Evolutionary conservation across 176 grass and related monocot species (phyloP), one percentile per base, ranked within the genome.

Genomic region (Oryza nivara): DNA sequence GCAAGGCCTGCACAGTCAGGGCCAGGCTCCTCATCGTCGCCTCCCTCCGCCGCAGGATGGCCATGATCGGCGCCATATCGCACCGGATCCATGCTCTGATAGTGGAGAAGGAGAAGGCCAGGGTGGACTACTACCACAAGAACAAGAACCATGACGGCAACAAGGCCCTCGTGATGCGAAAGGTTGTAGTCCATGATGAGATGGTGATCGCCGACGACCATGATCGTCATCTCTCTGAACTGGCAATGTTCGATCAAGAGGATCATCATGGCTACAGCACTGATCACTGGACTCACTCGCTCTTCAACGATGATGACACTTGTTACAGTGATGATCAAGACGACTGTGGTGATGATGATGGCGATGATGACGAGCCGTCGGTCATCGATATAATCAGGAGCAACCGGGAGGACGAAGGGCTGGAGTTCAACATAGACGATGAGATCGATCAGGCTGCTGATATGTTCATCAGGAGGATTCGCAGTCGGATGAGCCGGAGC

Each of bases 371-470:
- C 4, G 84, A 82, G 11, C 74, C 4, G 0, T 95, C 91, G 4
- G 86, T 95, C 10, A 92, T 98, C 5, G 93, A 99, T 14, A 45
- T 99, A 54, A 92, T 99, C 61, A 93, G 80, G 81, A 90, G 71
- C 54, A 86, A 76, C 43, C 78, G 88, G 68, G 86, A 95, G 35
- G 84, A 78, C 4, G 83, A 89, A 48, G 91, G 91, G 0, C 28
- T 92, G 36, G 89, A 93, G 70, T 99, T 96, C 70, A 89, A 83
- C 30, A 52, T 96, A 44, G 93, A 96, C 34, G 89, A 94, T 1
- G 88, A 96, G 65, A 99, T 96, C 40, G 89, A 99, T 48, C 88
- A 94, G 45, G 93, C 87, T 1, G 94, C 91, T 0, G 96, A 91
- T 32, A 83, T 96, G 74, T 99, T 92, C 86, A 99, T 99, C 23